A percentile compares a stretch with the other conserved stretches of the same genome.
Conservation (phyloP, 2,329 filamentous ascomycete genomes). For the Fusarium pilosicola region DNA sequence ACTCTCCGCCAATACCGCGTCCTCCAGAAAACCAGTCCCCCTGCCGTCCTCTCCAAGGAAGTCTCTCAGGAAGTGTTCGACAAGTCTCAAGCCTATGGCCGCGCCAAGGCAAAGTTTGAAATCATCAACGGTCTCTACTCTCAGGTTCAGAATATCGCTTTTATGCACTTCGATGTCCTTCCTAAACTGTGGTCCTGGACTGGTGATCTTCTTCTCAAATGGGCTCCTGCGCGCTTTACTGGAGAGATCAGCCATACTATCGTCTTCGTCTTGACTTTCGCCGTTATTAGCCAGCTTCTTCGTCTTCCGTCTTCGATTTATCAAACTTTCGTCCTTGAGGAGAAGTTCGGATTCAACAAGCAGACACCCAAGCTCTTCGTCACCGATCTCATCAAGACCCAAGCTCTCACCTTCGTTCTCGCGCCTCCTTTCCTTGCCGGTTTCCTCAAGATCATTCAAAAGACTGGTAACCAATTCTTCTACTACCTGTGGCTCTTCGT, state of each 20-base stretch:
- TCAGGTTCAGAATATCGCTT: constrained; percentile 87
- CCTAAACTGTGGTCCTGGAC: constrained; percentile 90
- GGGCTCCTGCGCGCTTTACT: constrained; percentile 79
- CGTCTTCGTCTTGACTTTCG: constrained; percentile 89
- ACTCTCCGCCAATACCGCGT: constrained; percentile 90
- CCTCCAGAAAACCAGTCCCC: constrained; percentile 80
- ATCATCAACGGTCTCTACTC: constrained; percentile 84
- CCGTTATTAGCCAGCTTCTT: constrained; percentile 81
- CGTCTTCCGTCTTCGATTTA: constrained; percentile 87
- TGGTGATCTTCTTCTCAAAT: constrained; percentile 77
- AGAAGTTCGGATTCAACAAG: constrained; percentile 99
- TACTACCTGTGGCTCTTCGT: constrained; percentile 98
- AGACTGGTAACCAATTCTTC: constrained; percentile 94
- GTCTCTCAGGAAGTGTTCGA: constrained; percentile 91
- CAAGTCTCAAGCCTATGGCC: constrained; percentile 95
- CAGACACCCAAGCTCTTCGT: constrained; percentile 90
- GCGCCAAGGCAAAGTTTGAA: constrained; percentile 92
- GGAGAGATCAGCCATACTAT: constrained; percentile 96
- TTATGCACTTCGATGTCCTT: constrained; percentile 90
- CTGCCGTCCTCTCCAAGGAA: constrained; percentile 87
- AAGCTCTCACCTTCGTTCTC: constrained; percentile 81
- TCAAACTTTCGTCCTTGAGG: constrained; percentile 94
- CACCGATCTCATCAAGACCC: constrained; percentile 90
- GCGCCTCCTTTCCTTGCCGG: constrained; percentile 89
- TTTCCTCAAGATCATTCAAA: constrained; percentile 93